Evolutionary conservation across 371 early-diverging fungal genomes (phyloP).

Genomic region (Apophysomyces elegans): DNA sequence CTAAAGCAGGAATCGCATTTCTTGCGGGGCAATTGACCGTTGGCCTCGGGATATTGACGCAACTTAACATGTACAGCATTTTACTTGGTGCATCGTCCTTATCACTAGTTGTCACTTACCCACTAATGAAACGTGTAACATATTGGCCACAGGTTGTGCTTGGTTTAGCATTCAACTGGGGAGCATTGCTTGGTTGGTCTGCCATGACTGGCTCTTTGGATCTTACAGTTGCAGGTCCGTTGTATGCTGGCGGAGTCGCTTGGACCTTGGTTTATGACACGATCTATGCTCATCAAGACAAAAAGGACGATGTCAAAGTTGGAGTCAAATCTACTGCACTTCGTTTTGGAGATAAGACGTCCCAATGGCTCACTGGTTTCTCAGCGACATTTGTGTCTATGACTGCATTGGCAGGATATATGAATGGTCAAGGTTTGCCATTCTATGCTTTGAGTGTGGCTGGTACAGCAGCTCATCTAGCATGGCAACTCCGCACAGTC

Average conservation of each 20-base stretch:
- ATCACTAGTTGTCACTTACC: constrained; percentile 82
- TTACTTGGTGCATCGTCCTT: constrained; percentile 83
- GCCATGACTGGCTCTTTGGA: constrained; percentile 83
- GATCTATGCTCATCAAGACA: constrained; percentile 96
- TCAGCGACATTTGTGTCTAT: constrained; percentile 70
- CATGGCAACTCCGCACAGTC: constrained; percentile 83
- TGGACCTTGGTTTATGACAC: constrained; percentile 98
- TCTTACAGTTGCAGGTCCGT: constrained; percentile 74
- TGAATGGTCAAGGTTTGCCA: constrained; percentile 77
- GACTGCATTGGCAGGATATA: constrained; percentile 75
- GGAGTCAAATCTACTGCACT: constrained; percentile 95
- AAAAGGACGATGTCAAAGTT: constrained; percentile 80
- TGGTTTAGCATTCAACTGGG: constrained; percentile 95
- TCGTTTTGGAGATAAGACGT: constrained; percentile 79
- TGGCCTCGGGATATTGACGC: constrained; percentile 81
- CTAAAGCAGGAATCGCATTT: constrained; percentile 76
- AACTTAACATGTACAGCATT: constrained; percentile 79
- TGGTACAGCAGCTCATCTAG: constrained; percentile 78
- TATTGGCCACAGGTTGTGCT: constrained; percentile 94
- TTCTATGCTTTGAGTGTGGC: constrained; percentile 76
- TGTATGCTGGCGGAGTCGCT: constrained; percentile 85
- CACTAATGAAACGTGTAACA: constrained; percentile 95
- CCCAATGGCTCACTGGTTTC: constrained; percentile 74
- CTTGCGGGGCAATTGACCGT: constrained; percentile 79
- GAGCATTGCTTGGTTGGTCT: constrained; percentile 91